Conservation (phyloP, 768 basidiomycete genomes). For the Lactarius hengduanensis region DNA sequence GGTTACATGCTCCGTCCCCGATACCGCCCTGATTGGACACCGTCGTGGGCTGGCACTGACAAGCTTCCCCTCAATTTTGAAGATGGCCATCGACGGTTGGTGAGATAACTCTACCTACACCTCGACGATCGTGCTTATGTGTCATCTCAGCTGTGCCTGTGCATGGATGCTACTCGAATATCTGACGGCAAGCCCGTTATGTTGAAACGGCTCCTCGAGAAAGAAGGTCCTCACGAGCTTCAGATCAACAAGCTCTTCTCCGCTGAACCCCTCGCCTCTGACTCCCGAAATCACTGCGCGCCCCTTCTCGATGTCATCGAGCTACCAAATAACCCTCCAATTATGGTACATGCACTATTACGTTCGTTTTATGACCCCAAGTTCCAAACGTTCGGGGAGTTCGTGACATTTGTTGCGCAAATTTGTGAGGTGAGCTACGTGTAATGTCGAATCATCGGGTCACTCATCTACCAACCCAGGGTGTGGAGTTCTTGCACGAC, state of each 20-base stretch:
- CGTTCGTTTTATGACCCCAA: slow-evolving; percentile 32
- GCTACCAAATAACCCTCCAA: slow-evolving; percentile 24
- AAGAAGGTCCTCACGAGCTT: slow-evolving; percentile 19
- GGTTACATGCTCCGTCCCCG: slow-evolving; percentile 20
- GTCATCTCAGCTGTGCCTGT: slow-evolving; percentile 4
- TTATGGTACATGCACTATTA: slow-evolving; percentile 39
- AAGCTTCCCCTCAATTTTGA: not conserved
- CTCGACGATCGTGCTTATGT: not conserved
- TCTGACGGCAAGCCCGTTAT: slow-evolving; percentile 17
- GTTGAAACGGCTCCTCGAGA: slow-evolving; percentile 11
- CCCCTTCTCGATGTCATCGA: slow-evolving; percentile 32
- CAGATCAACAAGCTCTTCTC: slow-evolving; percentile 18
- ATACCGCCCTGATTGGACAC: slow-evolving; percentile 10
- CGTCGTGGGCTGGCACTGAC: slow-evolving; percentile 14
- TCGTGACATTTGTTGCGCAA: slow-evolving; percentile 36
- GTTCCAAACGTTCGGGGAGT: slow-evolving; percentile 40
- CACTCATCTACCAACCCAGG: not conserved
- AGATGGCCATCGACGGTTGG: slow-evolving; percentile 18
- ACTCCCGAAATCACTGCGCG: slow-evolving; percentile 34
- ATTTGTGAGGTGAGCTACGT: slow-evolving; percentile 36
- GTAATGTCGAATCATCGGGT: not conserved
- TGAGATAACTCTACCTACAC: not conserved
- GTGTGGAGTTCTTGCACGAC: slow-evolving; percentile 25
- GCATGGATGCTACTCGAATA: slow-evolving; percentile 23
- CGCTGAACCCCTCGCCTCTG: slow-evolving; percentile 25